These are phyloP conservation scores for Chlamydomonas incerta DNA, from an alignment of 139 green algal genomes.

Conservation along the genomic window DNA sequence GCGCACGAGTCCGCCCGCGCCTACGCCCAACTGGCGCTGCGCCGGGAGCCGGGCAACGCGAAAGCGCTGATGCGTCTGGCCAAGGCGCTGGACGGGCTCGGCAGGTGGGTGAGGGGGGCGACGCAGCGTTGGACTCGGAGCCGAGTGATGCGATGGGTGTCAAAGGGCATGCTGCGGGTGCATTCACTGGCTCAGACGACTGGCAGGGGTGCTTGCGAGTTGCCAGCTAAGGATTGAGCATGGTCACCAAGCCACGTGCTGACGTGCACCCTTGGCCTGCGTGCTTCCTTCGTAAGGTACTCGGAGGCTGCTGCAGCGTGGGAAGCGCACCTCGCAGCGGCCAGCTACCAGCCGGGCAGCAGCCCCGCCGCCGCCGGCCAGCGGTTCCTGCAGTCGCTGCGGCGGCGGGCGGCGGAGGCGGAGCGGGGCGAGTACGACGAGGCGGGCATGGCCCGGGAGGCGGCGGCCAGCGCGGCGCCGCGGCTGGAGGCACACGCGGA, in stretches of 20 bases:
- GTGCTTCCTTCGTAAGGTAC: background rate
- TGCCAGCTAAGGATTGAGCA: too few relatives aligned
- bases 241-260: too few relatives aligned
- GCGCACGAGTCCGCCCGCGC: background rate
- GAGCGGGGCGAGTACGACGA: background rate
- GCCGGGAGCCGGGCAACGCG: constrained; percentile 16
- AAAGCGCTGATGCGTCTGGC: constrained; percentile 37
- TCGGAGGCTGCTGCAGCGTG: background rate
- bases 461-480: background rate
- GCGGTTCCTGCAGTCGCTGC: background rate
- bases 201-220: too few relatives aligned
- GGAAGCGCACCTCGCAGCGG: background rate
- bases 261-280: too few relatives aligned
- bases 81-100: constrained; percentile 5
- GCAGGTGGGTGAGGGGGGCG: background rate
- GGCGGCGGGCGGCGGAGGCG: background rate
- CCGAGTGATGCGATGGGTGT: too few relatives aligned
- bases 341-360: background rate
- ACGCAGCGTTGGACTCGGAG: too few relatives aligned
- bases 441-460: background rate
- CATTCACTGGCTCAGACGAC: too few relatives aligned
- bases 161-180: too few relatives aligned
- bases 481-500: background rate
- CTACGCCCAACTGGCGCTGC: constrained; percentile 2
- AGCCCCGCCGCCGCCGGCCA: background rate